Base-by-base conservation (phyloP, 2,329 filamentous ascomycete species). In the Pestalotiopsis sp. region DNA sequence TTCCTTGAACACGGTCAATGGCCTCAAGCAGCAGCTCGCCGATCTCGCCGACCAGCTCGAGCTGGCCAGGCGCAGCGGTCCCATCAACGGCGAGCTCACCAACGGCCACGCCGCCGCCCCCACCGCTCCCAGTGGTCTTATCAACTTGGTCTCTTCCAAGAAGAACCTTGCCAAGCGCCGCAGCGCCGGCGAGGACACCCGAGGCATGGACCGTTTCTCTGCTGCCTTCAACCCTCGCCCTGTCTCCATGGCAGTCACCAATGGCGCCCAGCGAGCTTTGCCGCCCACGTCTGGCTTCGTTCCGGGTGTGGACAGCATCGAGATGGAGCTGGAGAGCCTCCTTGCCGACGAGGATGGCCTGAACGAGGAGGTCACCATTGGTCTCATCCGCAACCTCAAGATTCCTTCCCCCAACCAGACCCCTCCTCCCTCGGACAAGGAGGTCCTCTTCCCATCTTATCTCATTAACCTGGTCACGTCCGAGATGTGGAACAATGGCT, bases 401-500 rank as follows among this genome's bases (percentile, higher is more conserved):
- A 98, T 99, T 72, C 96, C 96, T 23, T 91, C 92, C 12, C 95
- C 96, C 61, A 93, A 91, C 78, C 91, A 93, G 41, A 95, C 90
- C 66, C 95, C 95, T 23, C 92, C 95, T 66, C 95, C 96, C 12
- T 97, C 94, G 20, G 96, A 99, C 83, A 99, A 99, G 85, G 96
- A 99, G 81, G 95, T 99, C 25, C 87, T 99, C 66, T 99, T 99
- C 91, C 96, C 96, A 41, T 95, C 96, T 11, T 99, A 98, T 81
- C 91, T 99, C 75, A 99, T 99, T 86, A 99, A 99, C 82, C 87
- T 99, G 70, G 96, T 99, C 72, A 99, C 96, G 13, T 98, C 95
- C 17, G 96, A 99, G 84, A 99, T 99, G 96, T 99, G 96, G 96
- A 99, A 99, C 85, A 99, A 99, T 76, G 96, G 96, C 61, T 99